Conservation (phyloP, 1,139 yeast genomes). For the Entelexis paramagnoliae region DNA sequence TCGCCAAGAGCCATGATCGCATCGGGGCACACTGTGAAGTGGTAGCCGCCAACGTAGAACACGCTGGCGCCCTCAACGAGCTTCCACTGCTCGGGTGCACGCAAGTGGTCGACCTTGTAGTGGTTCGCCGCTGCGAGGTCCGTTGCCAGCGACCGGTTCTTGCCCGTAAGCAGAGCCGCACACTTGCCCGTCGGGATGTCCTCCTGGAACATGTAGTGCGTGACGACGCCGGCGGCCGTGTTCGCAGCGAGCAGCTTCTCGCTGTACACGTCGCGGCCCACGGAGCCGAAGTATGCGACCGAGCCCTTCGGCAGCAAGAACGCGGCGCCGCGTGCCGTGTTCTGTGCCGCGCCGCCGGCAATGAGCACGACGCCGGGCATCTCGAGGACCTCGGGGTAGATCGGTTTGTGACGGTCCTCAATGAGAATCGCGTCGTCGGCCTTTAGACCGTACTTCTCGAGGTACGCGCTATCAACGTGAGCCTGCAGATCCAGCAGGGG, state of each 20-base stretch:
- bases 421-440: constrained; percentile 91
- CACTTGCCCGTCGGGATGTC: constrained; percentile 88
- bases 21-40: constrained; percentile 92
- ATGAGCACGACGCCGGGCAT: constrained; percentile 55
- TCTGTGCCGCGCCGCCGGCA: constrained; percentile 99
- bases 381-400: constrained; percentile 65
- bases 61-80: constrained; percentile 68
- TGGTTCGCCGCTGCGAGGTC: constrained; percentile 98
- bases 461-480: constrained; percentile 49
- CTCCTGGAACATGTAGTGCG: constrained; percentile 72
- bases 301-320: constrained; percentile 71
- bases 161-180: constrained; percentile 87
- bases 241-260: constrained; percentile 76
- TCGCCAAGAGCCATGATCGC: constrained; percentile 83
- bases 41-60: constrained; percentile 96
- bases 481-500: constrained; percentile 86
- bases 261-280: constrained; percentile 84
- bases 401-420: constrained; percentile 79
- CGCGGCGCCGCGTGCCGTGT: constrained; percentile 98
- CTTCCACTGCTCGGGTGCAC: constrained; percentile 84
- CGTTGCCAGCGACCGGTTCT: constrained; percentile 84
- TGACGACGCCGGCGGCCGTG: constrained; percentile 73
- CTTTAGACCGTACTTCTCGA: constrained; percentile 72
- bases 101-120: constrained; percentile 80
- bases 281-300: constrained; percentile 92